Conservation (phyloP, 495 filamentous ascomycete species). For the Penicillium cinerascens region DNA sequence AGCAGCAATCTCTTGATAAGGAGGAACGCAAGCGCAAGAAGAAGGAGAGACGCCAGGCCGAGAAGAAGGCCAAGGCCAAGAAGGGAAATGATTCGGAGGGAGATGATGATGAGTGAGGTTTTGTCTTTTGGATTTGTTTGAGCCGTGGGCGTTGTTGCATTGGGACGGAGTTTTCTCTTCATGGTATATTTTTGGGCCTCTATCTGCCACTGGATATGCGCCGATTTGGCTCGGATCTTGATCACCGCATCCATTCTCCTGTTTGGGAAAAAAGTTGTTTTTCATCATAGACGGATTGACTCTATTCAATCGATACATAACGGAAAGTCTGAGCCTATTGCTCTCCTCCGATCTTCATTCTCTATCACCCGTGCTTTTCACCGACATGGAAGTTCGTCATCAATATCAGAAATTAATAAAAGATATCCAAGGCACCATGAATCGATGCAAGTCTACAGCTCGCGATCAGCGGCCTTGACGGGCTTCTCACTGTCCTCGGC, state of each 20-base stretch:
- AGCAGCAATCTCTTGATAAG: conserved; percentile 38
- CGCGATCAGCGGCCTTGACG: conserved; percentile 55
- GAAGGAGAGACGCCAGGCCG: conserved; percentile 45
- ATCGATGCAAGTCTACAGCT: conserved; percentile 41
- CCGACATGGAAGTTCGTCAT: conserved; percentile 7
- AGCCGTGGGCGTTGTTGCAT: conserved; percentile 28
- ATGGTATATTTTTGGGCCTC: neutral
- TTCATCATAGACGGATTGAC: conserved; percentile 5
- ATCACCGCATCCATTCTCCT: conserved; percentile 16
- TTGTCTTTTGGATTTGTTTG: conserved; percentile 11
- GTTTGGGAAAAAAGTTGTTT: conserved; percentile 20
- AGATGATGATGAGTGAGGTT: conserved; percentile 24
- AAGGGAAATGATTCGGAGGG: conserved; percentile 31
- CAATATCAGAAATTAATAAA: conserved; percentile 3
- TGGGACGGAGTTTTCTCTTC: conserved; percentile 26
- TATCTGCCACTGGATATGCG: conserved; percentile 4
- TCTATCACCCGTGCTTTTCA: neutral
- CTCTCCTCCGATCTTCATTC: neutral
- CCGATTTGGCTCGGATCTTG: conserved; percentile 5
- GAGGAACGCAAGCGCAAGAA: conserved; percentile 49
- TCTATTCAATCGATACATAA: conserved; percentile 9
- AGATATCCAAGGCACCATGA: conserved; percentile 1
- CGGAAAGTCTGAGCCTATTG: conserved; percentile 4
- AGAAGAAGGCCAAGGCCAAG: conserved; percentile 41
- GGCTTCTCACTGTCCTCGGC: conserved; percentile 50